These are phyloP conservation scores for Akanthomyces uredinophilus DNA, from an alignment of 2,329 filamentous ascomycete genomes.

Conservation along the genomic window DNA sequence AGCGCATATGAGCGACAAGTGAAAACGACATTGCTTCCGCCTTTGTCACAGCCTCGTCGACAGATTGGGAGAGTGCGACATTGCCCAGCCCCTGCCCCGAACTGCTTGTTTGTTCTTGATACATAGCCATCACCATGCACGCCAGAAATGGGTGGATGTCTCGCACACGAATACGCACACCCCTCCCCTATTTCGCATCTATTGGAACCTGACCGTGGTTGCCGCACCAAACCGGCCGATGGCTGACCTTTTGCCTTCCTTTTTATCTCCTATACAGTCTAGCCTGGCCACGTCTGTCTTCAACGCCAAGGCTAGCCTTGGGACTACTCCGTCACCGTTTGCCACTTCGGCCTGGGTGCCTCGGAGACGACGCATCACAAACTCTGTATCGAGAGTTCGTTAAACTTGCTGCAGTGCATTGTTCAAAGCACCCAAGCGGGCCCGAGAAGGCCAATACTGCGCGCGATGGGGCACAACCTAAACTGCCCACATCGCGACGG, in stretches of 20 bases:
- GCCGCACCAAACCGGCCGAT: not conserved
- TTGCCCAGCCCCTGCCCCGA: not conserved
- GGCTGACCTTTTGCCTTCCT: not conserved
- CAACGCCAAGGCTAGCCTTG: not conserved
- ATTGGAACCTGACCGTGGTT: not conserved
- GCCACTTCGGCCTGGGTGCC: not conserved
- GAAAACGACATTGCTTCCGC: not conserved
- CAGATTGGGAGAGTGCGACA: not conserved
- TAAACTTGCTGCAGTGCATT: not conserved
- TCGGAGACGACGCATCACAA: not conserved
- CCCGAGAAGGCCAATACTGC: not conserved
- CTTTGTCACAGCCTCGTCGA: not conserved
- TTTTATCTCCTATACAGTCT: slow-evolving; percentile 7
- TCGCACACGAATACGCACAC: not conserved
- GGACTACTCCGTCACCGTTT: not conserved
- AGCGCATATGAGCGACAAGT: not conserved
- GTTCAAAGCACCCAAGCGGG: not conserved
- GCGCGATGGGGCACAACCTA: not conserved
- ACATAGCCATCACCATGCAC: not conserved
- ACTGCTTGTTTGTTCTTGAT: not conserved
- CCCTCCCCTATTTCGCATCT: not conserved
- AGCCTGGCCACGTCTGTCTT: slow-evolving; percentile 8
- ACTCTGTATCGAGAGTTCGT: not conserved
- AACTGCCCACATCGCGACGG: not conserved
- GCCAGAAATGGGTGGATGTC: not conserved